Base-by-base conservation (phyloP, 495 filamentous ascomycete species). In the Penicillium goetzii region DNA sequence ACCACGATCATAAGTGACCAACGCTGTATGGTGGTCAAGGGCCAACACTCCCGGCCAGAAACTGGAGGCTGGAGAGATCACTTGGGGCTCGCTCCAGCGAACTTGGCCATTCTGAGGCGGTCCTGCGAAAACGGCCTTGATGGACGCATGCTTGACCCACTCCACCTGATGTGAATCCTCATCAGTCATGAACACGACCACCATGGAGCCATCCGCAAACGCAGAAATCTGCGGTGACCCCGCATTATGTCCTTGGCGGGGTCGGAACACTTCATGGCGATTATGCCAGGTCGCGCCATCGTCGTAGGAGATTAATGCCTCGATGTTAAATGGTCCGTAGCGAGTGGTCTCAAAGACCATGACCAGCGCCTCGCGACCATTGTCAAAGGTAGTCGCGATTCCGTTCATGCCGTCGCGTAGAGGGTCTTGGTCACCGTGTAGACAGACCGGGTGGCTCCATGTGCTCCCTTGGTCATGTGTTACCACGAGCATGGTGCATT, bases 321-420 rank as follows among this genome's bases (percentile, higher is more conserved):
- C 83, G 34, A 88, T 61, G 50, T 77, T 81, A 63, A 87, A 88
- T 0, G 78, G 74, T 14, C 80, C 79, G 21, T 74, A 73, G 10
- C 80, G 65, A 1, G 76, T 81, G 6, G 83, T 86, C 72, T 89
- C 87, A 63, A 89, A 85, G 7, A 87, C 79, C 70, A 86, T 82
- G 19, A 88, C 77, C 2, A 86, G 76, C 9, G 77, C 81, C 56
- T 76, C 72, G 2, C 77, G 76, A 1, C 78, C 76, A 30, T 79
- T 78, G 47, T 81, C 78, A 21, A 61, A 56, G 0, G 73, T 80
- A 17, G 65, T 64, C 0, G 84, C 79, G 30, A 88, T 81, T 0
- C 85, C 84, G 14, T 83, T 83, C 85, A 88, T 89, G 4, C 86
- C 86, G 66, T 89, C 85, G n/a, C 81, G 84, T 34, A 74, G 70